Conservation (phyloP, 306 rosid species). For the Cucurbita argyrosperma region DNA sequence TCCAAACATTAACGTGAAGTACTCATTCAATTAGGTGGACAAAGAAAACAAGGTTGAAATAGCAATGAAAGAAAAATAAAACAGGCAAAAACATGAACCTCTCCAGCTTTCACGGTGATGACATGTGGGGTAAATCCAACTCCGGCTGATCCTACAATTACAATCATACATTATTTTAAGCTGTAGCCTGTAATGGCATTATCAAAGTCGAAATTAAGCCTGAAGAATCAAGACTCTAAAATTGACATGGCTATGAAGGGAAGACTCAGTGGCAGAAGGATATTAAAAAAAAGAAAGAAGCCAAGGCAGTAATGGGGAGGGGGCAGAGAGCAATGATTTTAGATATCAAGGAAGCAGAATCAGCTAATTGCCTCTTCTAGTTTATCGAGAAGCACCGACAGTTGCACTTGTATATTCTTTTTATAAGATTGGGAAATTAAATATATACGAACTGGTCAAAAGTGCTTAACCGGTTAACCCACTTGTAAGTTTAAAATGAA, state of each 20-base stretch:
- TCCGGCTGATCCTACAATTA: constrained; percentile 30
- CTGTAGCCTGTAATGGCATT: background rate
- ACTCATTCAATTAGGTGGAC: background rate
- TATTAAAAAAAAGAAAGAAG: too few relatives aligned
- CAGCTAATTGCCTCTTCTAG: background rate
- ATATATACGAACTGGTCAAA: background rate
- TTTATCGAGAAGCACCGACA: background rate
- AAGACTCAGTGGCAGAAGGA: too few relatives aligned
- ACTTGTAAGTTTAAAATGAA: background rate
- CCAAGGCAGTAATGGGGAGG: too few relatives aligned
- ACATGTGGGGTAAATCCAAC: constrained; percentile 39
- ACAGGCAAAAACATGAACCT: constrained; percentile 20
- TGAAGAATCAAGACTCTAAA: background rate
- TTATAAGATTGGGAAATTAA: background rate
- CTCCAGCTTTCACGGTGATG: constrained; percentile 57
- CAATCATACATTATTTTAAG: background rate
- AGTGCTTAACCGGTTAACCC: background rate
- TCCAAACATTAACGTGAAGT: background rate
- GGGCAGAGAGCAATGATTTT: too few relatives aligned
- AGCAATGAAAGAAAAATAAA: background rate
- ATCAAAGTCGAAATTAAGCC: background rate
- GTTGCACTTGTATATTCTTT: background rate
- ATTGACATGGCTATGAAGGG: background rate
- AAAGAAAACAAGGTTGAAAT: background rate
- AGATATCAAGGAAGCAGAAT: background rate